Evolutionary conservation across 441 rosid genomes (phyloP), one percentile per base, ranked within the genome.

Genomic region (Aquilaria agallochum): DNA sequence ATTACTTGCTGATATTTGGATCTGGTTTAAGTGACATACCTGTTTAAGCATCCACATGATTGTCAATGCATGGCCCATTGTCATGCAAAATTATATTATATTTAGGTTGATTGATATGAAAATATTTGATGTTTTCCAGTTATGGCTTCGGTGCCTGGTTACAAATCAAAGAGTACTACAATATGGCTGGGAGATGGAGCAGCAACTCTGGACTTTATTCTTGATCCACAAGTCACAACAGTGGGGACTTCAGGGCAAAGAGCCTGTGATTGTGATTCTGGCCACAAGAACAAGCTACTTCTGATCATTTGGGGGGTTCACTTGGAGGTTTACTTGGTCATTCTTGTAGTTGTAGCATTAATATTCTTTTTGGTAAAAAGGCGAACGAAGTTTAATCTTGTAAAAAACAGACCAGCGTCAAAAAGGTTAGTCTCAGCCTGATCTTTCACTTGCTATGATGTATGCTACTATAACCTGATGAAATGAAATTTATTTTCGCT

Each of bases 131-230:
- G 50, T 50, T 13, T 60, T 57, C 76, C 77, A 94, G 99, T 91
- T 58, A 66, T 68, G 69, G 97, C 92, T 58, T 69, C 69, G 0
- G 76, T 83, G 74, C 85, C 89, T 9, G 94, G 96, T 55, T 89
- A 87, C 82, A 84, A 81, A 73, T 70, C 87, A 5, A 87, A 84
- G 77, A 67, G 77, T 57, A 86, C 96, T 15, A 56, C 33, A 44
- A 77, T 94, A 64, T 84, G 80, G 74, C 68, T 87, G 66, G 92
- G 84, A 56, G 89, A 84, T 53, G 72, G 69, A 49, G 90, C 89
- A 5, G 80, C 68, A 56, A 80, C 70, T 3, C 58, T 84, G 20
- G 97, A 91, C 77, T 94, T 94, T 58, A 77, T 94, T 72, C 94
- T 94, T 31, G 90, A 87, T 61, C 94, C 96, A 27, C 87, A 84